Evolutionary conservation across 768 basidiomycete genomes (phyloP).

Genomic region (Russula olivacea): DNA sequence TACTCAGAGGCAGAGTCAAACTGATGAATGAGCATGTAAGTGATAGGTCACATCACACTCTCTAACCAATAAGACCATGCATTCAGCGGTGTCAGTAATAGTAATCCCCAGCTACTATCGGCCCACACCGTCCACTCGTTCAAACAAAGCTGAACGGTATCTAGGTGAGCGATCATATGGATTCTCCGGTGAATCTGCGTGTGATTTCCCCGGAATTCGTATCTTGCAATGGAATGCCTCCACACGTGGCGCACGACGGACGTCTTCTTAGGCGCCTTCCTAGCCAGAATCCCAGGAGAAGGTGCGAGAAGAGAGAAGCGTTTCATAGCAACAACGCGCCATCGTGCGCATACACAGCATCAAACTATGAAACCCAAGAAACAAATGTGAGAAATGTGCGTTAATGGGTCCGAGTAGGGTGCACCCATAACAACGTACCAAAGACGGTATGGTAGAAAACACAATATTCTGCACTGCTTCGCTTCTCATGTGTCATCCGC

Average conservation of each 20-base stretch:
- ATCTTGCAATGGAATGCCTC: background rate
- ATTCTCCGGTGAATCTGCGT: background rate
- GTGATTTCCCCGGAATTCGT: background rate
- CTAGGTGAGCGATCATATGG: too few relatives aligned
- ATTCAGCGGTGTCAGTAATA: too few relatives aligned
- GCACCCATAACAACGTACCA: background rate
- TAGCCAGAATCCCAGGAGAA: too few relatives aligned
- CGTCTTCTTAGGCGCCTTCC: too few relatives aligned
- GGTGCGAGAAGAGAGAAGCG: background rate
- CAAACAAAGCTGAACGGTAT: too few relatives aligned
- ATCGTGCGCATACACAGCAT: background rate
- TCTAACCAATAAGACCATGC: too few relatives aligned
- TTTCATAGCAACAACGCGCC: background rate
- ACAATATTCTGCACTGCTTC: background rate
- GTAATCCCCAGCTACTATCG: too few relatives aligned
- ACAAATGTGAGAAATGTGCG: background rate
- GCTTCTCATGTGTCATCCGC: conserved; percentile 45
- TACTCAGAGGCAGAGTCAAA: too few relatives aligned
- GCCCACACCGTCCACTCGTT: too few relatives aligned
- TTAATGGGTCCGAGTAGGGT: background rate
- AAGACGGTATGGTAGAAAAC: background rate
- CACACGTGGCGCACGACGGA: too few relatives aligned
- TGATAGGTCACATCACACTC: too few relatives aligned
- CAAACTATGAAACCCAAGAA: background rate
- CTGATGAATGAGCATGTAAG: too few relatives aligned